Evolutionary conservation across 73 alveolate genomes (phyloP).

Genomic region (Paramecium biaurelia): DNA sequence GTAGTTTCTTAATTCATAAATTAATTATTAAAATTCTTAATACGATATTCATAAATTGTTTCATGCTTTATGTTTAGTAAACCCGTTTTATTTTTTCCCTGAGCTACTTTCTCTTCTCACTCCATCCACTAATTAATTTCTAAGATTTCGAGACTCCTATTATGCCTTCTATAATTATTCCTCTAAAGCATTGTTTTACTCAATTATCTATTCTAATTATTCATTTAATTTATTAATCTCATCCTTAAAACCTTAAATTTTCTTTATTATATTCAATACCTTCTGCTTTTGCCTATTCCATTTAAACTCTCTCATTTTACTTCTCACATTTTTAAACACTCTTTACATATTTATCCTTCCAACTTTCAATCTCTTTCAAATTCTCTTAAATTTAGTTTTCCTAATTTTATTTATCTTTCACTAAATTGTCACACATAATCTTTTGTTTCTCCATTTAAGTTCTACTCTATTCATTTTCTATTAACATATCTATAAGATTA

Average conservation of each 20-base stretch:
- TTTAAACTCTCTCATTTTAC: background rate
- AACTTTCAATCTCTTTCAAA: background rate
- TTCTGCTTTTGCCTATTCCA: background rate
- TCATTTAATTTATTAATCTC: background rate
- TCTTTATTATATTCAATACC: background rate
- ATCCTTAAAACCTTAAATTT: background rate
- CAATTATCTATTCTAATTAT: background rate
- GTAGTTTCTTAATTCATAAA: constrained; percentile 10
- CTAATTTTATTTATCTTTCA: background rate
- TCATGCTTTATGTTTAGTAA: background rate
- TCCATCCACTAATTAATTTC: background rate
- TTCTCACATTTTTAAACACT: background rate
- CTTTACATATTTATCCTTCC: background rate
- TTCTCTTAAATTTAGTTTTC: background rate
- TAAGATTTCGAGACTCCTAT: background rate
- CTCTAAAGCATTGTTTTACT: background rate
- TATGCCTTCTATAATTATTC: background rate
- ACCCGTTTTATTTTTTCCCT: background rate
- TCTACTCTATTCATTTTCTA: background rate
- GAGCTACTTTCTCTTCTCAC: background rate
- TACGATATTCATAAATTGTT: background rate
- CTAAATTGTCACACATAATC: background rate
- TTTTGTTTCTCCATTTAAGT: background rate
- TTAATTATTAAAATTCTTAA: background rate
- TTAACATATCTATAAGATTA: background rate